Evolutionary conservation across 192 early-diverging fungal species (phyloP).

Genomic region (Mortierella claussenii): DNA sequence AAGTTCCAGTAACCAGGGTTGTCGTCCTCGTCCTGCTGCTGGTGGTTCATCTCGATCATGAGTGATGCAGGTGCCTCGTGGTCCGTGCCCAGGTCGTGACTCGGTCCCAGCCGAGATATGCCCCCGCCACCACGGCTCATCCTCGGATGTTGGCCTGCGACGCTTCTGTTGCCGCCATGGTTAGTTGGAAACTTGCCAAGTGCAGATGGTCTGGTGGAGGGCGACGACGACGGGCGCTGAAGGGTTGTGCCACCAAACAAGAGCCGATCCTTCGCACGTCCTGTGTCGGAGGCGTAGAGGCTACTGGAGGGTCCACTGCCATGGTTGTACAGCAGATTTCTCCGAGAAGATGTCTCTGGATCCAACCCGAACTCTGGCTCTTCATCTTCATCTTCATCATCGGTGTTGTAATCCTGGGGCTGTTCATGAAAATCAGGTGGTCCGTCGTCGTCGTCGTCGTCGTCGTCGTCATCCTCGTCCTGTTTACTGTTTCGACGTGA

Average conservation of each 20-base stretch:
- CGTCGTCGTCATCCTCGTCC: not conserved
- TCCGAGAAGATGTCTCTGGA: constrained; percentile 4
- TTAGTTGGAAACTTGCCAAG: no score
- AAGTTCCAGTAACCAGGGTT: constrained; percentile 32
- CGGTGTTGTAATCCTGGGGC: not conserved
- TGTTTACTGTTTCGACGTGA: not conserved
- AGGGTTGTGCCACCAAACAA: constrained; percentile 14
- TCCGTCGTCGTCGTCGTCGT: not conserved
- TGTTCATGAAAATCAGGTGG: constrained; percentile 16
- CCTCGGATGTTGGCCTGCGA: no score
- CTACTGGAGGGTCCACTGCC: not conserved
- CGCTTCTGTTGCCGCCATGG: no score
- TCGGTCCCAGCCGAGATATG: constrained; percentile 1
- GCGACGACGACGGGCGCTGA: no score
- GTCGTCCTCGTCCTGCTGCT: constrained; percentile 30
- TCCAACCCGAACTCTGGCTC: not conserved
- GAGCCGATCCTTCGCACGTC: not conserved
- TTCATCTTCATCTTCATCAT: constrained; percentile 20
- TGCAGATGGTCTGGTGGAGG: constrained; percentile 11
- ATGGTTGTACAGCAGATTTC: constrained; percentile 16
- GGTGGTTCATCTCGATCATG: constrained; percentile 66
- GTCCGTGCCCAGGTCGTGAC: constrained; percentile 48
- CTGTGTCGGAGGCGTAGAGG: not conserved
- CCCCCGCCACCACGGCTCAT: not conserved
- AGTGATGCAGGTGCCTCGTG: constrained; percentile 72